Conservation (phyloP, 768 basidiomycete species). For the Auricularia sp. region DNA sequence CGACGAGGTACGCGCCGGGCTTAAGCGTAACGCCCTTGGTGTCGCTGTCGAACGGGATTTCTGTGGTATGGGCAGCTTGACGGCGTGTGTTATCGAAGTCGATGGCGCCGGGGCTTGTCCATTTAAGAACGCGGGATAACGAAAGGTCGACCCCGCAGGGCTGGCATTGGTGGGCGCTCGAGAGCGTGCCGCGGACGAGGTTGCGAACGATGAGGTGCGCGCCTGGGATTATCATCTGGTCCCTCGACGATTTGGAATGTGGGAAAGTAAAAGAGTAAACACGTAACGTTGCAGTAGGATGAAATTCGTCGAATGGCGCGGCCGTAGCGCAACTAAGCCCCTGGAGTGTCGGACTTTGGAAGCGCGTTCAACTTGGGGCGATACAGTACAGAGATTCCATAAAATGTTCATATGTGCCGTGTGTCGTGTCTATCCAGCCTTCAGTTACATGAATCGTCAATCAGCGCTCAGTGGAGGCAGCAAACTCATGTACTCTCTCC, state of each 20-base stretch:
- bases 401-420: too few species aligned
- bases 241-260: too few species aligned
- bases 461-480: too few species aligned
- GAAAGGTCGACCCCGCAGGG: constrained; percentile 11
- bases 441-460: too few species aligned
- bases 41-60: constrained; percentile 6
- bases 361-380: too few species aligned
- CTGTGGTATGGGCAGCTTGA: constrained; percentile 6
- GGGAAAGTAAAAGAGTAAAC: too few species aligned
- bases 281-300: background rate
- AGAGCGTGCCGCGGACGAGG: background rate
- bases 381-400: too few species aligned
- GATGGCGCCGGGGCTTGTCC: constrained; percentile 9
- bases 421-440: too few species aligned
- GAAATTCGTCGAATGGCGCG: too few species aligned
- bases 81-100: constrained; percentile 12
- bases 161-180: constrained; percentile 5
- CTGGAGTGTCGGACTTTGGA: too few species aligned
- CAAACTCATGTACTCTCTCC: constrained; percentile 24
- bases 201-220: background rate
- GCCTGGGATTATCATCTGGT: background rate
- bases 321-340: too few species aligned
- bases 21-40: constrained; percentile 4
- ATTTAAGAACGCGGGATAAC: constrained; percentile 7
- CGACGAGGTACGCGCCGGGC: constrained; percentile 13